phyloP scores from a whole-genome alignment of 441 rosid species.

The Brassica balearica region DNA sequence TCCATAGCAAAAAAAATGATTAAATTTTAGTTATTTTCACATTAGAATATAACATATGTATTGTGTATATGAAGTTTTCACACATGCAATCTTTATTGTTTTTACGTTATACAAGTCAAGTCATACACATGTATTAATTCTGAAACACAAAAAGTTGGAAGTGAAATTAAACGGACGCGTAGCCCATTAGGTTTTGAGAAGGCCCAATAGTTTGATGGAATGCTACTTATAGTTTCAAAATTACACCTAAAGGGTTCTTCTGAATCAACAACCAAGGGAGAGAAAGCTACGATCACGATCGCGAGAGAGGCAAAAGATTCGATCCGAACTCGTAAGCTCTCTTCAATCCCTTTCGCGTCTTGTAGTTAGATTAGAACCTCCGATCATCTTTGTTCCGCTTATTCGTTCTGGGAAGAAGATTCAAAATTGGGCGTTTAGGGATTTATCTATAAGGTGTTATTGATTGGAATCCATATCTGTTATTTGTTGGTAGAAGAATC shows the following conservation, averaged over 20 bases:
- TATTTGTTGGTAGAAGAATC: not conserved
- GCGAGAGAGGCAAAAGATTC: not conserved
- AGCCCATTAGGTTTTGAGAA: not conserved
- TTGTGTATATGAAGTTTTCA: too few species aligned
- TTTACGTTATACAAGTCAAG: too few species aligned
- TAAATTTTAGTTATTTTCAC: too few species aligned
- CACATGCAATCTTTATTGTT: too few species aligned
- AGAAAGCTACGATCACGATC: constrained; percentile 13
- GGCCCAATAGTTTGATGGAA: constrained; percentile 15
- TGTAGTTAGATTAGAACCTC: not conserved
- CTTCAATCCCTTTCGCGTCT: not conserved
- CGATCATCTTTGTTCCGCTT: not conserved
- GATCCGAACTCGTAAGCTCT: constrained; percentile 26
- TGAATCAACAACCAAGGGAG: not conserved
- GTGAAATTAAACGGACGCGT: too few species aligned
- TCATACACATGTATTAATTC: too few species aligned
- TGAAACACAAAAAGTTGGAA: too few species aligned
- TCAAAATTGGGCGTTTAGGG: too few species aligned
- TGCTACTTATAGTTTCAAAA: not conserved
- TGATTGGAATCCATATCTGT: not conserved
- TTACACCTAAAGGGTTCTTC: not conserved
- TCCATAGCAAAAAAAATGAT: too few species aligned
- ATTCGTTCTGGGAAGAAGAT: too few species aligned
- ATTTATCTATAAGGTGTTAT: not conserved
- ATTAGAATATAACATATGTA: too few species aligned